Evolutionary conservation across 2,329 filamentous ascomycete genomes (phyloP).

Genomic region (Phoma herbarum): DNA sequence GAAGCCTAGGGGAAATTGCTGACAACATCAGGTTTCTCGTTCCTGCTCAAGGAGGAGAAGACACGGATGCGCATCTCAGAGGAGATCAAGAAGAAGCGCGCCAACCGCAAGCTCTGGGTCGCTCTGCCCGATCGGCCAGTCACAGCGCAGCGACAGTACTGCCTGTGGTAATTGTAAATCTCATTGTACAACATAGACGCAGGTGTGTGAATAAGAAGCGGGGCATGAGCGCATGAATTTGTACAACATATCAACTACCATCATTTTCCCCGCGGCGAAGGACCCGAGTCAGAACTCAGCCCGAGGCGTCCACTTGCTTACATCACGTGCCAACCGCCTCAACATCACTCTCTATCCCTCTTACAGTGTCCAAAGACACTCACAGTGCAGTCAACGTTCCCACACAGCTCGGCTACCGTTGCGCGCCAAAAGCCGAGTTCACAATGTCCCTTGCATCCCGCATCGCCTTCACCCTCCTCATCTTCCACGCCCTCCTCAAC

Average conservation of each 20-base stretch:
- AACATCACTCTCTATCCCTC: not conserved
- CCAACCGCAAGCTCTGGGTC: constrained; percentile 81
- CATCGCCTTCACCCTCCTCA: constrained; percentile 19
- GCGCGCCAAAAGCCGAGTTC: not conserved
- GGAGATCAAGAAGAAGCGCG: constrained; percentile 79
- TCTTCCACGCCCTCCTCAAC: constrained; percentile 24
- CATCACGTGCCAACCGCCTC: not conserved
- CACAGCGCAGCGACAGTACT: constrained; percentile 85
- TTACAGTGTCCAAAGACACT: no score
- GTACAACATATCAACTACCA: not conserved
- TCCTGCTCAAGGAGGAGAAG: constrained; percentile 92
- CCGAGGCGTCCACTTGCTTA: not conserved
- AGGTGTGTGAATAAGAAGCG: constrained; percentile 14
- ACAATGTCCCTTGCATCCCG: constrained; percentile 2
- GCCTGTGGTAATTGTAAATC: constrained; percentile 74
- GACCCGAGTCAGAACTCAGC: not conserved
- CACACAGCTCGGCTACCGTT: not conserved
- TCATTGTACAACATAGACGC: constrained; percentile 15
- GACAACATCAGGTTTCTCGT: constrained; percentile 67
- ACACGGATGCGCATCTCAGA: constrained; percentile 83
- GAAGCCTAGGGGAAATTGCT: not conserved
- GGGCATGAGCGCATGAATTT: not conserved
- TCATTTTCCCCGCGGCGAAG: no score
- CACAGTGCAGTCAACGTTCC: not conserved
- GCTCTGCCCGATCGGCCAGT: constrained; percentile 88